Percentiles rank a stretch among this genome's conserved stretches.
Evolutionary conservation across 306 rosid species (phyloP).

Genomic region (Alnus glutinosa): DNA sequence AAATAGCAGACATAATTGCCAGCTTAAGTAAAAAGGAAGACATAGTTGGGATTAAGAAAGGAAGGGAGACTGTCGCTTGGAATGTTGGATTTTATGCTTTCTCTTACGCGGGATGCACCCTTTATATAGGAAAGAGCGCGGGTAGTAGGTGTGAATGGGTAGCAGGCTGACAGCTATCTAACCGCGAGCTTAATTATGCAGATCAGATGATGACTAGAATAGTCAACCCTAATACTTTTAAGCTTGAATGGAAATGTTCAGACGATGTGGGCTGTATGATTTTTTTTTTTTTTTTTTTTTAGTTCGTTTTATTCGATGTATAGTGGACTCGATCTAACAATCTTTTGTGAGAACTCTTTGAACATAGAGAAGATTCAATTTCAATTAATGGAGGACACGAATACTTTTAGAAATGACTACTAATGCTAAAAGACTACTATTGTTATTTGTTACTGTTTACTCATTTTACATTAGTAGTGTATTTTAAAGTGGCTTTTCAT

Average conservation of each 20-base stretch:
- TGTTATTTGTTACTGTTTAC: no score
- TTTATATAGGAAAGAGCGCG: background rate
- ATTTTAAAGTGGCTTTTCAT: no score
- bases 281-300: background rate
- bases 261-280: background rate
- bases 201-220: background rate
- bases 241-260: background rate
- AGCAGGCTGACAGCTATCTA: background rate
- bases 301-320: no score
- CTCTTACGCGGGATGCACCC: background rate
- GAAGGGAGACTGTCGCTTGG: no score
- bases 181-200: background rate
- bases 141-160: background rate
- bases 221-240: background rate
- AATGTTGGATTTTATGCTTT: no score
- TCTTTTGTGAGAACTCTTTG: no score
- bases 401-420: no score
- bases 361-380: no score
- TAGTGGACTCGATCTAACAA: no score
- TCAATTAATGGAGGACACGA: no score
- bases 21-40: background rate
- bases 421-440: no score
- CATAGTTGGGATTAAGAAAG: background rate
- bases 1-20: background rate
- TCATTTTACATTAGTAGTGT: no score